Evolutionary conservation across 495 filamentous ascomycete genomes (phyloP).

Genomic region (Mytilinidion resinicola): DNA sequence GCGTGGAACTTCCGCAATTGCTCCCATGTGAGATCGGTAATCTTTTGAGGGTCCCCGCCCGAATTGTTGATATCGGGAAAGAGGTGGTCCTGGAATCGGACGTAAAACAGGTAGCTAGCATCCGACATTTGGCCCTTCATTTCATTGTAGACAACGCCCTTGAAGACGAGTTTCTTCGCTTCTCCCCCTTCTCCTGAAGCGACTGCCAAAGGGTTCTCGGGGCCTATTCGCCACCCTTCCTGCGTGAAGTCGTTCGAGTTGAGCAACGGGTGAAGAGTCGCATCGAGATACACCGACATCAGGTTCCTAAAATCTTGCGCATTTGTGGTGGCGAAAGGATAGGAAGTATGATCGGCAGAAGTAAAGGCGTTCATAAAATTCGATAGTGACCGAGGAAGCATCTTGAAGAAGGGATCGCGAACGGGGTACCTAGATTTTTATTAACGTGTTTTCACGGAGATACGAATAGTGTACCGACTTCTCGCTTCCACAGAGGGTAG

Average conservation of each 20-base stretch:
- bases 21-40: slow-evolving; percentile 86
- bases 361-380: slow-evolving; percentile 99
- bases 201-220: slow-evolving; percentile 67
- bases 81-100: slow-evolving; percentile 87
- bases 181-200: slow-evolving; percentile 40
- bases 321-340: slow-evolving; percentile 98
- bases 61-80: slow-evolving; percentile 92
- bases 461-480: slow-evolving; percentile 51
- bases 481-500: slow-evolving; percentile 91
- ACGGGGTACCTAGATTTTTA: slow-evolving; percentile 68
- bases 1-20: slow-evolving; percentile 80
- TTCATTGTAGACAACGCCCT: slow-evolving; percentile 98
- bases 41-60: slow-evolving; percentile 90
- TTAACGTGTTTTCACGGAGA: slow-evolving; percentile 20
- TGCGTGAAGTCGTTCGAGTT: slow-evolving; percentile 89
- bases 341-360: slow-evolving; percentile 91
- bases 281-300: slow-evolving; percentile 93
- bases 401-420: slow-evolving; percentile 98
- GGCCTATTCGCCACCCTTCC: slow-evolving; percentile 93
- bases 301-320: slow-evolving; percentile 90
- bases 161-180: slow-evolving; percentile 73
- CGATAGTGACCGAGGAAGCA: slow-evolving; percentile 92
- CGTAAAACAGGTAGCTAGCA: slow-evolving; percentile 91
- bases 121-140: slow-evolving; percentile 99
- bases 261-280: slow-evolving; percentile 80